Evolutionary conservation across 306 rosid genomes (phyloP), one percentile per base, ranked within the genome.

Genomic region (Chamaecrista fasciculata): DNA sequence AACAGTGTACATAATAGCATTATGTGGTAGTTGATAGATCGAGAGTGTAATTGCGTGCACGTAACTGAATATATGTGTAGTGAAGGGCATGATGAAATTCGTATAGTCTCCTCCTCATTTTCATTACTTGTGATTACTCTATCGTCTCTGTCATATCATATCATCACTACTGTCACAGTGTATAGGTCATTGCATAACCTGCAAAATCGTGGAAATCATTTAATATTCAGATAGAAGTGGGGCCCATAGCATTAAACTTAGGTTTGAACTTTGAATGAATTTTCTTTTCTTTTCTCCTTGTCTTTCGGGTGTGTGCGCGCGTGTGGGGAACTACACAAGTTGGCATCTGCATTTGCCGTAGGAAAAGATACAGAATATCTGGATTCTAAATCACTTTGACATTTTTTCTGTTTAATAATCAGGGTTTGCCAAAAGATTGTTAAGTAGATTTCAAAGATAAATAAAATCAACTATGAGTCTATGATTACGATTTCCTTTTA

Each of bases 191-290:
- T 18, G 34, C 26, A 31, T 44, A 61, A 57, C 70, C 74, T 55
- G 56, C 76, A 68, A 72, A 19, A 29, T 70, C 67, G 78, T 43
- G 49, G 40, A 69, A 69, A 48, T 67, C 73, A 76, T 72, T 77
- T 36, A 60, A 36, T 26, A 26, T 60, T 70, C 47, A 65, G 56
- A 70, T 59, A 16, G 8, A 46, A 25, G 21, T 65, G 47, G 74
- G 83, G 72, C 37, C 80, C 82, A 78, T 71, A 8, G 0, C 59
- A 76, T 72, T 81, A 12, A 77, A 53, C 56, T 60, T 76, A 19
- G 21, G 42, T n/a, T n/a, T n/a, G n/a, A n/a, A n/a, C 50, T 24
- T 52, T 23, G 43, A 46, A 73, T 44, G 42, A 20, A 48, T 42
- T 3, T 62, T 67, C 75, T 71, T 31, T 39, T 58, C 67, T 14